Conservation (phyloP, 2,329 filamentous ascomycete species). For the Cercospora zeina region DNA sequence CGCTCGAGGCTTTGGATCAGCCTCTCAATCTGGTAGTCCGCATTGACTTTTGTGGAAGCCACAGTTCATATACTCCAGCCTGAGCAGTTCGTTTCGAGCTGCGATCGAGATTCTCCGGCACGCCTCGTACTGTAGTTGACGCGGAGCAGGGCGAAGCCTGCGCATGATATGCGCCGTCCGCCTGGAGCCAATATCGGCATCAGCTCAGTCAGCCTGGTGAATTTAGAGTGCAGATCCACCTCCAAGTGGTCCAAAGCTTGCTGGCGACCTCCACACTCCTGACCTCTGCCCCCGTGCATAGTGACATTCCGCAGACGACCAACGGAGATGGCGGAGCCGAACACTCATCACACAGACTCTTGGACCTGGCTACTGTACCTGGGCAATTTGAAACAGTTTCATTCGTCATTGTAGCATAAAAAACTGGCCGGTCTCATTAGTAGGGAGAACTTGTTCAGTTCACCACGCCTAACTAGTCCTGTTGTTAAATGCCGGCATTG, state of each 20-base stretch:
- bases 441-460: conserved; percentile 1
- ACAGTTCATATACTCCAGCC: conserved; percentile 11
- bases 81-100: neutral
- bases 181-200: conserved; percentile 4
- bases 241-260: conserved; percentile 7
- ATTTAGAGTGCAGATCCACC: conserved; percentile 8
- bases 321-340: conserved; percentile 9
- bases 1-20: conserved; percentile 13
- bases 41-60: conserved; percentile 13
- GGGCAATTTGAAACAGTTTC: conserved; percentile 2
- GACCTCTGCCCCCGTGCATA: conserved; percentile 2
- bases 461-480: neutral
- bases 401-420: neutral
- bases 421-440: neutral
- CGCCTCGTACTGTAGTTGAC: neutral
- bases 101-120: neutral
- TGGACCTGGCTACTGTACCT: neutral
- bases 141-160: conserved; percentile 3
- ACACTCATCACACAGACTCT: conserved; percentile 8
- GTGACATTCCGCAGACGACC: neutral
- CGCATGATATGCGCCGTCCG: neutral
- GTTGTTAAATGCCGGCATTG: neutral
- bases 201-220: conserved; percentile 3
- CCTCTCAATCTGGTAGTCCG: conserved; percentile 18
- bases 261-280: conserved; percentile 9